These are phyloP conservation scores for Santalum album DNA, from an alignment of 164 flowering plant species.

Conservation along the genomic window DNA sequence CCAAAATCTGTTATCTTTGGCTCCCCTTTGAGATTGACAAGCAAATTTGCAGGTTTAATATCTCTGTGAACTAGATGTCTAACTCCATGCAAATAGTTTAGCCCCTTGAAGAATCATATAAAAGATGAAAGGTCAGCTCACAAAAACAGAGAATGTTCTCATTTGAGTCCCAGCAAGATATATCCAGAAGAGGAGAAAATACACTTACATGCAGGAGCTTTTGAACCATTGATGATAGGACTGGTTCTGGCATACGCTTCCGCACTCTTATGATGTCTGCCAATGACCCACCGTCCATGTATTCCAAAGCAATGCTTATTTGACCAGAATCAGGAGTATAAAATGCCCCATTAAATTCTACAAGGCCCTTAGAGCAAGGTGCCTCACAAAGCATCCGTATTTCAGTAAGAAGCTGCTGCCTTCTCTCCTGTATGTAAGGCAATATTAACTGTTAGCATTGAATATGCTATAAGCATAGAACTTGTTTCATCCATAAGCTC, in stretches of 20 bases:
- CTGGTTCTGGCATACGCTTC: conserved; percentile 71
- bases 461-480: no score
- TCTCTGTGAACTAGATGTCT: conserved; percentile 95
- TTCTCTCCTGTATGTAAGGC: conserved; percentile 66
- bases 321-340: conserved; percentile 96
- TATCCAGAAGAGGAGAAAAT: not conserved
- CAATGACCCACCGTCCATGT: conserved; percentile 97
- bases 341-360: conserved; percentile 96
- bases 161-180: not conserved
- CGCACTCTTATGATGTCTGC: conserved; percentile 65
- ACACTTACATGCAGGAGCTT: conserved; percentile 68
- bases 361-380: conserved; percentile 82
- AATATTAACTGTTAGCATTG: no score
- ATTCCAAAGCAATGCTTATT: conserved; percentile 96
- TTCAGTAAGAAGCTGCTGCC: conserved; percentile 93
- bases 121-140: not conserved
- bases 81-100: conserved; percentile 92
- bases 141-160: not conserved
- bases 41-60: conserved; percentile 98
- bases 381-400: conserved; percentile 94
- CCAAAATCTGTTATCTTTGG: conserved; percentile 99
- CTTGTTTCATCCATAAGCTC: no score
- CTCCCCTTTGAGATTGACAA: conserved; percentile 93
- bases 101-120: conserved; percentile 40
- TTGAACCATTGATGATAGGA: conserved; percentile 76